Evolutionary conservation across 192 early-diverging fungal species (phyloP).

Genomic region (Entophlyctis luteolus): DNA sequence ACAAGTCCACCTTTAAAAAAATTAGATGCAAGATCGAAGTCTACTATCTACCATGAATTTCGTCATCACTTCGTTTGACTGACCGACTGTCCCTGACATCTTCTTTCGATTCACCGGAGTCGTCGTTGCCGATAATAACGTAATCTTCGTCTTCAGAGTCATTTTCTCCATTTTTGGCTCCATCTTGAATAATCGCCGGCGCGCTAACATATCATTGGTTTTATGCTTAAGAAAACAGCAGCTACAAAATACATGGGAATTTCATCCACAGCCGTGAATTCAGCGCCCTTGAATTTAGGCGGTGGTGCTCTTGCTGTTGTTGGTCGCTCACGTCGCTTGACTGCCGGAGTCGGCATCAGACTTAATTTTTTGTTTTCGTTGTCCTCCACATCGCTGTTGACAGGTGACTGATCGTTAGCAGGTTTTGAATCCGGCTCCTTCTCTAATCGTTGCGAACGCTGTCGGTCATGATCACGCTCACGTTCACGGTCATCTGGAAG

Average conservation of each 20-base stretch:
- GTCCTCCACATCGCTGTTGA: slow-evolving; percentile 7
- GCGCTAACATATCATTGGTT: slow-evolving; percentile 8
- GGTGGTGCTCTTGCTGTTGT: slow-evolving; percentile 52
- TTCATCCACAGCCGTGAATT: slow-evolving; percentile 41
- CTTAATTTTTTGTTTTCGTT: slow-evolving; percentile 9
- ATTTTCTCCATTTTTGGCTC: slow-evolving; percentile 28
- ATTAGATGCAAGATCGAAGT: neutral
- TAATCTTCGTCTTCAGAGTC: slow-evolving; percentile 48
- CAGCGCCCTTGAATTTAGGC: slow-evolving; percentile 40
- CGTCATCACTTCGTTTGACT: slow-evolving; percentile 22
- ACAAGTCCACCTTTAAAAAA: slow-evolving; percentile 46
- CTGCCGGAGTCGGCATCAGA: slow-evolving; percentile 21
- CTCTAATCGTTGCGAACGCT: neutral
- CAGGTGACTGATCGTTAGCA: neutral
- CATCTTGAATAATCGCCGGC: slow-evolving; percentile 44
- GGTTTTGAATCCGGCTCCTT: neutral
- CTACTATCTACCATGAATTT: slow-evolving; percentile 37
- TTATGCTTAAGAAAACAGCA: neutral
- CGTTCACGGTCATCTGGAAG: neutral
- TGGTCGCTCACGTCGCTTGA: slow-evolving; percentile 44
- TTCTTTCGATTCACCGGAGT: neutral
- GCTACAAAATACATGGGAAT: slow-evolving; percentile 8
- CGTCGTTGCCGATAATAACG: slow-evolving; percentile 36
- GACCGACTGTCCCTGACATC: neutral
- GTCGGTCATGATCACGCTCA: neutral